These are phyloP conservation scores for Rubroboletus pulcherrimus DNA, from an alignment of 768 basidiomycete species.

Conservation along the genomic window DNA sequence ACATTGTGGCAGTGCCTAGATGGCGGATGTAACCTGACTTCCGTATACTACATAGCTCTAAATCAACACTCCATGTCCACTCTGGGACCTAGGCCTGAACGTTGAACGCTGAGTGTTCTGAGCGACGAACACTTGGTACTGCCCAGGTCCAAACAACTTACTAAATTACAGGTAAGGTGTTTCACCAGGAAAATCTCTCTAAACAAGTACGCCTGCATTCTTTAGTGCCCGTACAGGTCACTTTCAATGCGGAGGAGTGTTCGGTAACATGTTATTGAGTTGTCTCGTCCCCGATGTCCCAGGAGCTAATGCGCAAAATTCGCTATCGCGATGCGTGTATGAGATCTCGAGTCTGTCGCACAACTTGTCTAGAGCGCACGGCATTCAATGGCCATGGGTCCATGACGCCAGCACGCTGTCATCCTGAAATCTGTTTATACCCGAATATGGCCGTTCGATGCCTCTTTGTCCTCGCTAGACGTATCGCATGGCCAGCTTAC, in stretches of 20 bases:
- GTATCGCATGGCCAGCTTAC: conserved; percentile 2
- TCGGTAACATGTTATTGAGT: background rate
- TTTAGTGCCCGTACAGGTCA: background rate
- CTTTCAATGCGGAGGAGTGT: background rate
- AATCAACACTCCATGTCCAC: background rate
- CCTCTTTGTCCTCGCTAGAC: background rate
- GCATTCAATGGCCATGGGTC: background rate
- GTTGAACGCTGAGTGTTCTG: background rate
- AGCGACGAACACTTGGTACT: background rate
- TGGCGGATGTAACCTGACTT: background rate
- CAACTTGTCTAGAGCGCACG: background rate
- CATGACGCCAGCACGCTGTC: background rate
- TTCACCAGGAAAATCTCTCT: background rate
- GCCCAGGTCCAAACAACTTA: background rate
- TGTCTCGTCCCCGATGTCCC: background rate
- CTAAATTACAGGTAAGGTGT: background rate
- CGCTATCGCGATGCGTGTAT: background rate
- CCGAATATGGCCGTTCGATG: background rate
- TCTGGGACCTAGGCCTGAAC: too few species aligned
- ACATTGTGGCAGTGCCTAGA: background rate
- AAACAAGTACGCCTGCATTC: background rate
- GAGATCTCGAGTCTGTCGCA: background rate
- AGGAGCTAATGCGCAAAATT: background rate
- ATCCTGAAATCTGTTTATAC: background rate
- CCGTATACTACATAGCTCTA: background rate